Base-by-base conservation (phyloP, 441 rosid species). In the Adansonia grandidieri region DNA sequence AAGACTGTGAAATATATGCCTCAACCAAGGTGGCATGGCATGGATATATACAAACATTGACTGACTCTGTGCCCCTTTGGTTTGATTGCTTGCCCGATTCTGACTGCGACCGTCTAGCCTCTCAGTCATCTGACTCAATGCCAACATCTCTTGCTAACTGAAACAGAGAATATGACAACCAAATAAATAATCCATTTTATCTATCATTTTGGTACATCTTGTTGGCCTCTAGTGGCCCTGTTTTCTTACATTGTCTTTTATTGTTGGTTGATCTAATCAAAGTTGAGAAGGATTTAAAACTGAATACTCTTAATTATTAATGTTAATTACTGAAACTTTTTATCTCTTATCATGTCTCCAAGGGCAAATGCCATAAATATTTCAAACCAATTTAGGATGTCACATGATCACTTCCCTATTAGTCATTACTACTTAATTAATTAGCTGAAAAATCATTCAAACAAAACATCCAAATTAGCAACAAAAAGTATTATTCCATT, bases 1-100 rank as follows among this genome's bases (percentile, higher is more conserved):
- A 60, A 24, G 75, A 77, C 88, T 88, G 87, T 85, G 88, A 60
- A 87, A 74, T 61, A 69, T 57, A 3, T 47, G 45, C 58, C 13
- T 71, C 61, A 53, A 14, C 28, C 2, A 62, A 15, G 4, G 22
- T 60, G 65, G 58, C 69, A 13, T 22, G 13, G 28, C 57, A 14
- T 44, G 28, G 6, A 70, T 24, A 22, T 20, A 22, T 45, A 62
- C 6, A 75, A 9, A 62, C 20, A n/a, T 28, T 15, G 71, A 37
- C 51, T 54, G 70, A 78, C 77, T 56, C 45, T 51, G 22, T 50
- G 79, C 56, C 56, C 71, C 32, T 17, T 3, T 44, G 1, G 72
- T 7, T 67, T 45, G 22, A 44, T 67, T 44, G 32, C 19, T 73
- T 64, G 56, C 57, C 77, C 45, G 71, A 42, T 17, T 77, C 78